A percentile compares a stretch with the other conserved stretches of the same genome.
phyloP scores from a whole-genome alignment of 2,329 filamentous ascomycete species.

The Aphanocladium album region DNA sequence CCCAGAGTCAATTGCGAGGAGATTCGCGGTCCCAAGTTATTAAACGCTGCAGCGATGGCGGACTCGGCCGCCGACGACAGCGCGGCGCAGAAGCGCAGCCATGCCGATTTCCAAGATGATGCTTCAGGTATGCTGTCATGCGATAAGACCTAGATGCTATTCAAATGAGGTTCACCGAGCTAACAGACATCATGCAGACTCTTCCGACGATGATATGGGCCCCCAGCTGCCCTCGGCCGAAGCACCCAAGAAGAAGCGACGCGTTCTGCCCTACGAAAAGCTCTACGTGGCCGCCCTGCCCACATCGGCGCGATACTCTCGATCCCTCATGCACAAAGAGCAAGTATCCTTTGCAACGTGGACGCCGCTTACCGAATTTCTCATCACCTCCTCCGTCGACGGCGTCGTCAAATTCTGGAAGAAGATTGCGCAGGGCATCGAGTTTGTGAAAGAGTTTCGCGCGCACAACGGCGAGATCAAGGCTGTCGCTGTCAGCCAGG shows the following conservation, averaged over 20 bases:
- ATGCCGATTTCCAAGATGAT: slow-evolving; percentile 48
- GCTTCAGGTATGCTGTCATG: slow-evolving; percentile 33
- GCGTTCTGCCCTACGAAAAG: slow-evolving; percentile 89
- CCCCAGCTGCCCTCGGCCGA: slow-evolving; percentile 79
- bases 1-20: not conserved
- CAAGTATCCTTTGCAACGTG: slow-evolving; percentile 83
- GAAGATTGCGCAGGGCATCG: slow-evolving; percentile 81
- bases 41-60: slow-evolving; percentile 19
- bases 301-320: slow-evolving; percentile 75
- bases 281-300: slow-evolving; percentile 90
- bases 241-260: slow-evolving; percentile 82
- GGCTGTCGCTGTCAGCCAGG: slow-evolving; percentile 77
- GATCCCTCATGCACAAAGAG: slow-evolving; percentile 97
- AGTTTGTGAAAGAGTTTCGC: slow-evolving; percentile 97
- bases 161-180: slow-evolving; percentile 2
- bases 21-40: not conserved
- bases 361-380: slow-evolving; percentile 86
- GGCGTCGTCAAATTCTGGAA: slow-evolving; percentile 99
- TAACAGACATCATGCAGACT: slow-evolving; percentile 29
- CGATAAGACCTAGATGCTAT: slow-evolving; percentile 31
- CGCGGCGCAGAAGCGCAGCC: slow-evolving; percentile 43
- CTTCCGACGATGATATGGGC: slow-evolving; percentile 88
- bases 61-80: slow-evolving; percentile 28
- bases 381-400: slow-evolving; percentile 89
- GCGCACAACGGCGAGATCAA: slow-evolving; percentile 83